Evolutionary conservation across 2,329 filamentous ascomycete species (phyloP).

Genomic region (Penicillium sp.): DNA sequence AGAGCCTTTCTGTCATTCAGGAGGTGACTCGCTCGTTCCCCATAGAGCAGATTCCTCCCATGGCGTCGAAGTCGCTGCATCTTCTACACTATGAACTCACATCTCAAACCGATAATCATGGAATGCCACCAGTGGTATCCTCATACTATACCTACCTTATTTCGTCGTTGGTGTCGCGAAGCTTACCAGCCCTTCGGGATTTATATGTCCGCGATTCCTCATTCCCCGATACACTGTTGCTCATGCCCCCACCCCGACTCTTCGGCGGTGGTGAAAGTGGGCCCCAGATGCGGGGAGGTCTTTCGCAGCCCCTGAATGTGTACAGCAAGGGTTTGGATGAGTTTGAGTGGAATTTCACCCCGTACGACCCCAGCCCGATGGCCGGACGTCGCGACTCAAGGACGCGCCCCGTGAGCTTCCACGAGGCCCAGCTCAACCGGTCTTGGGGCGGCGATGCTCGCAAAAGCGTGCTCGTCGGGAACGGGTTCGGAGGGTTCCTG

Average conservation of each 20-base stretch:
- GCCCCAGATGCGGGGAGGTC: constrained; percentile 23
- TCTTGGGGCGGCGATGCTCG: constrained; percentile 53
- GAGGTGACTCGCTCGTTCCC: constrained; percentile 52
- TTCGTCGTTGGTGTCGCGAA: constrained; percentile 66
- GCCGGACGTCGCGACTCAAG: constrained; percentile 31
- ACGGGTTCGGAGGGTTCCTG: constrained; percentile 58
- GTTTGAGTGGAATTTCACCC: constrained; percentile 59
- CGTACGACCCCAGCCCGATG: constrained; percentile 44
- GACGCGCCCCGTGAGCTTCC: constrained; percentile 41
- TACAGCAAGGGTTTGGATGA: constrained; percentile 61
- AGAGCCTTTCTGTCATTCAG: constrained; percentile 47
- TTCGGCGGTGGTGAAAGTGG: constrained; percentile 38
- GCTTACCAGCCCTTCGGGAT: constrained; percentile 62
- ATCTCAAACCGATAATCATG: constrained; percentile 48
- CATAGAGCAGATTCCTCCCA: constrained; percentile 49
- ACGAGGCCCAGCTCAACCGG: constrained; percentile 42
- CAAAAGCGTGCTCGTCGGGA: constrained; percentile 56
- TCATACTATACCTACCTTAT: constrained; percentile 80
- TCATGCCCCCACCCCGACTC: constrained; percentile 55
- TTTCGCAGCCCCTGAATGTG: constrained; percentile 53
- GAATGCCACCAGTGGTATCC: constrained; percentile 43
- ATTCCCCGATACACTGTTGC: constrained; percentile 70
- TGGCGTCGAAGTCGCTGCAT: constrained; percentile 60
- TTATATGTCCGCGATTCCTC: constrained; percentile 78
- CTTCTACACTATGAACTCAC: constrained; percentile 78